A percentile compares a stretch with the other conserved stretches of the same genome.
phyloP scores from a whole-genome alignment of 768 basidiomycete species.

The Suillus occidentalis region DNA sequence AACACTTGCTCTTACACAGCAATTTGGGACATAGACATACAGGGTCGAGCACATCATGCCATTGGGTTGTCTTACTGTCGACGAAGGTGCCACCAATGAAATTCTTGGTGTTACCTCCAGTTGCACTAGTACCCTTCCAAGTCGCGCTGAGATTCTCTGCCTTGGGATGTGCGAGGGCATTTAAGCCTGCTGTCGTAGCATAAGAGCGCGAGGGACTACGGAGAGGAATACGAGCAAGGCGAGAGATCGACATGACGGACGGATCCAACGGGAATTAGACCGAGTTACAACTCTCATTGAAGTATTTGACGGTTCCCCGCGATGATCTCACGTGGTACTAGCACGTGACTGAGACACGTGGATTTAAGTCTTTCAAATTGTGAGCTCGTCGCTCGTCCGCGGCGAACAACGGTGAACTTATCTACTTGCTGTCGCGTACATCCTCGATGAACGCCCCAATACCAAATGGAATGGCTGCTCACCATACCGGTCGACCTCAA shows the following conservation, averaged over 20 bases:
- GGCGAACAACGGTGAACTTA: constrained; percentile 14
- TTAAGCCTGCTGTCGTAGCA: constrained; percentile 51
- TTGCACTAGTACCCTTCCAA: constrained; percentile 87
- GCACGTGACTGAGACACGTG: constrained; percentile 11
- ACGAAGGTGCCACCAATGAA: constrained; percentile 89
- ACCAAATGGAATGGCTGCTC: constrained; percentile 15
- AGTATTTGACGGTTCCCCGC: neutral
- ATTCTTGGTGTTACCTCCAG: constrained; percentile 88
- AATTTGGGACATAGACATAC: constrained; percentile 44
- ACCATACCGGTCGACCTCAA: constrained; percentile 22
- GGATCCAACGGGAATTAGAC: constrained; percentile 1
- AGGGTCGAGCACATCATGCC: constrained; percentile 89
- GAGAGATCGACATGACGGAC: constrained; percentile 24
- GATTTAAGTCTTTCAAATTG: neutral
- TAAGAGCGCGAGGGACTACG: constrained; percentile 34
- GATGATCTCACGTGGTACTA: neutral
- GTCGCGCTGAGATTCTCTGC: constrained; percentile 70
- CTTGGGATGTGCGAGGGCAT: constrained; percentile 52
- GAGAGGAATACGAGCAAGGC: constrained; percentile 17
- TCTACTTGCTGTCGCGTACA: neutral
- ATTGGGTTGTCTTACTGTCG: constrained; percentile 74
- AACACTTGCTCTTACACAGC: neutral
- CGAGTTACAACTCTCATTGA: neutral
- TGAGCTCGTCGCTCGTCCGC: neutral
- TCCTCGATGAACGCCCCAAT: neutral